Base-by-base conservation (phyloP, 495 filamentous ascomycete species). In the Aspergillus leporis region DNA sequence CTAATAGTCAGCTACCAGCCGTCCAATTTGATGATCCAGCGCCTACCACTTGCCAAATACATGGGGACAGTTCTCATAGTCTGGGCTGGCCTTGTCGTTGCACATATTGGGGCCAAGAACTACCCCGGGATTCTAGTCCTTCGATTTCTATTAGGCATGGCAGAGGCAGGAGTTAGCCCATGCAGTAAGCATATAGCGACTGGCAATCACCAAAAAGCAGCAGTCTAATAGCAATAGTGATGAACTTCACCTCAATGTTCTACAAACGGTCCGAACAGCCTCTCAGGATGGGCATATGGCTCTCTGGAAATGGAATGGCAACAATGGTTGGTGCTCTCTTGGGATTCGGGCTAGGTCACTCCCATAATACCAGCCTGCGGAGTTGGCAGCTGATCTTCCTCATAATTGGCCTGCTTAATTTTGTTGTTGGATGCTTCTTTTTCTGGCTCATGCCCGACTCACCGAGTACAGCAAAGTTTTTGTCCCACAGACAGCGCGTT, bases 201-300 rank as follows among this genome's bases (percentile, higher is more conserved):
- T 47, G 23, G 3, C 18, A 30, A 21, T 14, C 34, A 30, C 5
- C 25, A 2, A 21, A 25, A 6, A 40, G 30, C n/a, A 54, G 2
- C 28, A 19, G 13, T 12, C 56, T 61, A 55, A 61, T n/a, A 12
- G 48, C 22, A n/a, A 19, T 32, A 73, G 70, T 75, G 67, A 70
- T 74, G 59, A 74, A 86, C 31, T 74, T 90, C 14, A 86, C 84
- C 0, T 79, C 84, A 13, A 88, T 88, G 81, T 89, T 87, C 81
- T 90, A 87, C 66, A 83, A 78, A 46, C 85, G 86, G 21, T 78
- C 82, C 45, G 86, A 90, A 59, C 87, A 89, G 66, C 80, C 85
- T 0, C 67, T 80, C 0, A 79, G 82, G 4, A 85, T 87, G 41
- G 81, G 82, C 0, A 81, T 86, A 66, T 90, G 87, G 85, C 77